These are phyloP conservation scores for Penicillium steckii DNA, from an alignment of 495 filamentous ascomycete species.

Conservation along the genomic window DNA sequence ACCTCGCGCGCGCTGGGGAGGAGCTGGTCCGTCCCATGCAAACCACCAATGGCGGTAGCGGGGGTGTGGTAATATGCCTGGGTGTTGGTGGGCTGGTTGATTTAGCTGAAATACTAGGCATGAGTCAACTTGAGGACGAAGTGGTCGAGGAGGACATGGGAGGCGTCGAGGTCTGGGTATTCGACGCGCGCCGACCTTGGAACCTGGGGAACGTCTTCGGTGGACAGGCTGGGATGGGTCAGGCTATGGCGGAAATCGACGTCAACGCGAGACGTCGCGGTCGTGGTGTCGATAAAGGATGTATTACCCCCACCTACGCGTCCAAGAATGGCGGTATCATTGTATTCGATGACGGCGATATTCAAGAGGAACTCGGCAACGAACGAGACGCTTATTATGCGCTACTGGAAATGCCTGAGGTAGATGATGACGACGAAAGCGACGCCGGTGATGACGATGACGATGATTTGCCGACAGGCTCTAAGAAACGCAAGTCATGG, in stretches of 20 bases:
- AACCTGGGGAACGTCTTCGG: conserved; percentile 93
- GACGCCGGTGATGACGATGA: conserved; percentile 48
- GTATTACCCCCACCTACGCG: conserved; percentile 66
- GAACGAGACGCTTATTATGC: conserved; percentile 82
- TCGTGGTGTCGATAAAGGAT: conserved; percentile 59
- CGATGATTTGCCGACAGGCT: conserved; percentile 36
- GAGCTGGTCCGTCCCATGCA: conserved; percentile 81
- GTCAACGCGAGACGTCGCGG: conserved; percentile 51
- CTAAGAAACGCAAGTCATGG: conserved; percentile 82
- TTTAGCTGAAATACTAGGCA: conserved; percentile 67
- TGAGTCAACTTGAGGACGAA: conserved; percentile 53
- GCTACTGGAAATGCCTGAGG: conserved; percentile 83
- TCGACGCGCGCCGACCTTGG: conserved; percentile 91
- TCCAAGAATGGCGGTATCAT: conserved; percentile 81
- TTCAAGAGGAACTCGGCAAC: conserved; percentile 74
- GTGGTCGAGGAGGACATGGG: conserved; percentile 64
- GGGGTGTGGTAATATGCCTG: conserved; percentile 86
- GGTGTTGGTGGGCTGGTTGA: conserved; percentile 92
- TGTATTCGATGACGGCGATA: conserved; percentile 95
- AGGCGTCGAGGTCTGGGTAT: conserved; percentile 86
- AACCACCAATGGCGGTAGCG: conserved; percentile 72
- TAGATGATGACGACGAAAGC: conserved; percentile 64
- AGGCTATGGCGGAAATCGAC: conserved; percentile 46
- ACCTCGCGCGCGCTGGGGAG: conserved; percentile 73
- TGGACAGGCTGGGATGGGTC: conserved; percentile 52